A percentile compares a stretch with the other conserved stretches of the same genome.
Evolutionary conservation across 169 alveolate species (phyloP).

Genomic region (Cryptosporidium bovis): DNA sequence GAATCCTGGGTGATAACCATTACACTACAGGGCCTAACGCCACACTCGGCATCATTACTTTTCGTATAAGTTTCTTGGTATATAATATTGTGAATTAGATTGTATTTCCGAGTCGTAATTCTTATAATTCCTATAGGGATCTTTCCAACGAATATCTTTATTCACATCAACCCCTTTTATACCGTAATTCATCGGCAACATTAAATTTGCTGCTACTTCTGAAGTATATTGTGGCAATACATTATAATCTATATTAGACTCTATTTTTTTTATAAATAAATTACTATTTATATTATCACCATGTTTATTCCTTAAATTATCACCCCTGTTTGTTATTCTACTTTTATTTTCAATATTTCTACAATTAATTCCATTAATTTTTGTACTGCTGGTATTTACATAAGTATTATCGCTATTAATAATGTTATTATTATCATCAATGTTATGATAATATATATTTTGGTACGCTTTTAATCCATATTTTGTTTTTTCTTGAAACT

Average conservation of each 20-base stretch:
- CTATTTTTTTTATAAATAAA: not conserved
- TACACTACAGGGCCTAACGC: conserved; percentile 75
- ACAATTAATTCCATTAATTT: conserved; percentile 3
- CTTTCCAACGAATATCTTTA: conserved; percentile 70
- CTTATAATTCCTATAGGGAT: conserved; percentile 68
- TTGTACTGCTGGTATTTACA: not conserved
- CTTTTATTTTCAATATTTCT: not conserved
- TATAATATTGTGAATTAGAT: conserved; percentile 28
- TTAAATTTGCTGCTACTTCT: conserved; percentile 53
- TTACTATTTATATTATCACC: too few relatives aligned
- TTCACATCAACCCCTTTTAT: conserved; percentile 37
- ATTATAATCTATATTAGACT: conserved; percentile 35
- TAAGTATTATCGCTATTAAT: not conserved
- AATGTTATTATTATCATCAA: not conserved
- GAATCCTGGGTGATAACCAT: conserved; percentile 76
- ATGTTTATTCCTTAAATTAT: not conserved
- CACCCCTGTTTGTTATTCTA: too few relatives aligned
- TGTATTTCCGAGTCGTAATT: conserved; percentile 30
- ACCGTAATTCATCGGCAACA: conserved; percentile 61
- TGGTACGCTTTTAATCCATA: conserved; percentile 57
- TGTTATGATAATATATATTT: not conserved
- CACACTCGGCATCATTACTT: not conserved
- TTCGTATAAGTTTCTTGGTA: conserved; percentile 50
- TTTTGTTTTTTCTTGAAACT: conserved; percentile 1
- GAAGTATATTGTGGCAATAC: conserved; percentile 51